Base-by-base conservation (phyloP, 2,329 filamentous ascomycete species). In the Pseudogymnoascus sp. region DNA sequence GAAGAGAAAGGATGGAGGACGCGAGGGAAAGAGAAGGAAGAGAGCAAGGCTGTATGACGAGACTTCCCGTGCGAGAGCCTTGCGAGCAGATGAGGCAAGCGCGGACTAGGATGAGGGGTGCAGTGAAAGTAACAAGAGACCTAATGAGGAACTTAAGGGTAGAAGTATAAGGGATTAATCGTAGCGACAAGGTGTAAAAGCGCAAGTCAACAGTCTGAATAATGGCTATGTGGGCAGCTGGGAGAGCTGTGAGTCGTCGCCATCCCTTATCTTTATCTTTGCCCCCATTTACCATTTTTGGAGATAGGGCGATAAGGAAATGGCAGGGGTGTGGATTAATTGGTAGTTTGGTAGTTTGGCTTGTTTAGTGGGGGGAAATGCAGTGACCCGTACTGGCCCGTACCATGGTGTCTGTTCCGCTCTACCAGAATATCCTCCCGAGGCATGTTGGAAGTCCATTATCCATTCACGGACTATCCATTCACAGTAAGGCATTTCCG, bases 41-140 rank as follows among this genome's bases (percentile, higher is more conserved):
- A 10, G 43, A 49, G 43, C 43, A 49, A 49, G 43, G 43, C 43
- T 49, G 43, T 49, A 49, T 49, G 43, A 49, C 43, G 43, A 49
- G 43, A 49, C 43, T 49, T n/a, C 43, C 43, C 43, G 43, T 16
- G 43, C 7, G 19, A 29, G 43, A 49, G 43, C 43, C 43, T 49
- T 49, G 43, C 43, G 23, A n/a, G 14, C 21, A 49, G 12, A 49
- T 49, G 21, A 10, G 43, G 16, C 43, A 49, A 49, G 43, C 43
- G 43, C 23, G 23, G 6, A 6, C 43, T 49, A 10, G 43, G 43
- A 49, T 49, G 21, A 29, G 43, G 43, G 43, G 43, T 49, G 43
- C 43, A 29, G n/a, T 16, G 12, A 49, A 23, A 49, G 43, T 26
- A 29, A 3, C 23, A 49, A 49, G 12, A 19, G 26, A 26, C 21